phyloP scores from a whole-genome alignment of 805 yeast genomes.

The Starmerella stellata region DNA sequence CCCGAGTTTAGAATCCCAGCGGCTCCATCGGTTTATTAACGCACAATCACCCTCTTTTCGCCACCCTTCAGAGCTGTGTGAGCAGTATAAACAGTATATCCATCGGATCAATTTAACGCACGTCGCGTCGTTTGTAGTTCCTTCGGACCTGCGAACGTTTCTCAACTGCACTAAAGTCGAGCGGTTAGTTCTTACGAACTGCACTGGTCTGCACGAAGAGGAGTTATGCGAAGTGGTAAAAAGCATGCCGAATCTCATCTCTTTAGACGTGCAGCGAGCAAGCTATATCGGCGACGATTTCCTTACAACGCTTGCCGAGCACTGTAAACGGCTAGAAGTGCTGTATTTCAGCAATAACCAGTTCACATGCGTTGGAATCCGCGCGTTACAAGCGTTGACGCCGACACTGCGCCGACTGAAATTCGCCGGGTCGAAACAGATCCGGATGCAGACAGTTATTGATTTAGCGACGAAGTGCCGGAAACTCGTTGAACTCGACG shows the following conservation, averaged over 20 bases:
- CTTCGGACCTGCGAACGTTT: constrained; percentile 43
- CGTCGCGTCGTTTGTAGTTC: constrained; percentile 49
- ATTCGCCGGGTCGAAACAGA: constrained; percentile 48
- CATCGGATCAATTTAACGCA: constrained; percentile 65
- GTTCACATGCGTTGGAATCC: constrained; percentile 50
- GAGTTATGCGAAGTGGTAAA: constrained; percentile 46
- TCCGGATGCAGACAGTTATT: constrained; percentile 45
- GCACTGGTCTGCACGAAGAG: constrained; percentile 41
- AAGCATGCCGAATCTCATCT: constrained; percentile 55
- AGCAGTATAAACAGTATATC: constrained; percentile 30
- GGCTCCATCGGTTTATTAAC: not conserved
- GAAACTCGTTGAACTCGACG: constrained; percentile 71
- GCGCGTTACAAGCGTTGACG: constrained; percentile 41
- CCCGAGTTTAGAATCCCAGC: not conserved
- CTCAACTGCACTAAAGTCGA: constrained; percentile 57
- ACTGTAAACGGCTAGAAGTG: constrained; percentile 70
- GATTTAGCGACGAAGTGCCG: constrained; percentile 50
- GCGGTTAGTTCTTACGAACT: constrained; percentile 68
- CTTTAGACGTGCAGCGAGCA: constrained; percentile 75
- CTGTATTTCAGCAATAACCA: constrained; percentile 40
- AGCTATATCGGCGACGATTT: constrained; percentile 51
- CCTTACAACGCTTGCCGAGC: constrained; percentile 43
- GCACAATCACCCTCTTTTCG: too few species aligned
- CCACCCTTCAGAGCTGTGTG: not conserved
- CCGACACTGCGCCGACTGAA: constrained; percentile 67